Base-by-base conservation (phyloP, 2,329 filamentous ascomycete genomes). In the Aspergillus tamarii region DNA sequence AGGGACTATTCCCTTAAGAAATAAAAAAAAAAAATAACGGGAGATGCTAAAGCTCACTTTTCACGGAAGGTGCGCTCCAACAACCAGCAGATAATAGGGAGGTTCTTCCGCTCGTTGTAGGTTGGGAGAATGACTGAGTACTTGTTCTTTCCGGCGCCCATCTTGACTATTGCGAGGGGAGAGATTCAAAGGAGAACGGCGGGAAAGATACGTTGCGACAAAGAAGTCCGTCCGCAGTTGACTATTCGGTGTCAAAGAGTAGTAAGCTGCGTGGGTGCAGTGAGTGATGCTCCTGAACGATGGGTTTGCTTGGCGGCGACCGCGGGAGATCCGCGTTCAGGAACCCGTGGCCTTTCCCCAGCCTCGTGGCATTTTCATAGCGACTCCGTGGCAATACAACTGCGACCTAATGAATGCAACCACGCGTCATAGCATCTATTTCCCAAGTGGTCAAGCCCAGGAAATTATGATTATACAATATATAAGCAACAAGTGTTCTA, bases 41-140 rank as follows among this genome's bases (percentile, higher is more conserved):
- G 54, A 1, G n/a, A 41, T 21, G 6, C 10, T 34, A 26, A 10
- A n/a, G 50, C 88, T 68, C 84, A 97, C 94, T 91, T 86, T 79
- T 96, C 88, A 58, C 89, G 92, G 80, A 98, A 98, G 67, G 90
- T 97, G 79, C 89, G 90, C 83, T 96, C 92, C 70, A 99, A 87
- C 79, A 99, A 84, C 92, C 93, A 98, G 75, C 91, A 88, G 77
- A 98, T 93, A 78, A 99, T 95, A 74, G 95, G 95, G 70, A 99
- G 88, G 83, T 99, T 99, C 80, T 89, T 89, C 77, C 95, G 92
- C 87, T 99, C 95, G 80, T 99, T 98, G 88, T 97, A 99, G 66
- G 95, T 99, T 63, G 95, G 95, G 69, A 99, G 88, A 77, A 99
- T 94, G 77, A 99, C 90, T 70, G 94, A 97, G 87, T 97, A 99